Evolutionary conservation across 768 basidiomycete genomes (phyloP), one percentile per base, ranked within the genome.

Genomic region (Vararia minispora): DNA sequence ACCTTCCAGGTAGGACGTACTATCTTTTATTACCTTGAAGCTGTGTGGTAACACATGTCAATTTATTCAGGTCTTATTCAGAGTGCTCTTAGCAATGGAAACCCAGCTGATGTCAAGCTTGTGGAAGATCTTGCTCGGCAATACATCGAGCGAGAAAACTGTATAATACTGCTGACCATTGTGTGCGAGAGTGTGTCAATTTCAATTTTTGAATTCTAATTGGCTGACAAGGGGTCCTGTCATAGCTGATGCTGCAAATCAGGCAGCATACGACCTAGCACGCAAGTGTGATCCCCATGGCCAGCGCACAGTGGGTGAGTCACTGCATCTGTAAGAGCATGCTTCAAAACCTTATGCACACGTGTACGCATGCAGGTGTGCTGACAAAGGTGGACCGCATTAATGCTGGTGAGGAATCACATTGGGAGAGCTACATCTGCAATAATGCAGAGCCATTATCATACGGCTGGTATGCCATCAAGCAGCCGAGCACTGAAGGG

Each of bases 321-420:
- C 12, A 27, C 18, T 14, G n/a, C n/a, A n/a, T n/a, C n/a, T 17
- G 16, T 18, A 13, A 5, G n/a, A 28, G 8, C 21, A n/a, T 5
- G 4, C 11, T 14, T 22, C 2, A 9, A n/a, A 35, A 21, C 1
- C 22, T 44, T 49, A 29, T 18, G 39, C 30, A 24, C 6, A 47
- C 18, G 24, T 11, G 23, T 29, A 12, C 3, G 13, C 11, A 9
- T 31, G 16, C 20, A 59, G 58, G 58, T 14, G 54, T 59, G 2
- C 33, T 59, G 25, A 59, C 58, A 24, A 59, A 59, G 26, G 54
- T 57, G 2, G 58, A 59, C 39, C 47, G 51, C 14, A 52, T 52
- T 24, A 51, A 47, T 28, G 25, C 32, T 8, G 42, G 43, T 5
- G 38, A 42, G 2, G 41, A 50, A 10, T 35, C 34, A 8, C 45